Base-by-base conservation (phyloP, 1,139 yeast genomes). In the Kluyveromyces marxianus region DNA sequence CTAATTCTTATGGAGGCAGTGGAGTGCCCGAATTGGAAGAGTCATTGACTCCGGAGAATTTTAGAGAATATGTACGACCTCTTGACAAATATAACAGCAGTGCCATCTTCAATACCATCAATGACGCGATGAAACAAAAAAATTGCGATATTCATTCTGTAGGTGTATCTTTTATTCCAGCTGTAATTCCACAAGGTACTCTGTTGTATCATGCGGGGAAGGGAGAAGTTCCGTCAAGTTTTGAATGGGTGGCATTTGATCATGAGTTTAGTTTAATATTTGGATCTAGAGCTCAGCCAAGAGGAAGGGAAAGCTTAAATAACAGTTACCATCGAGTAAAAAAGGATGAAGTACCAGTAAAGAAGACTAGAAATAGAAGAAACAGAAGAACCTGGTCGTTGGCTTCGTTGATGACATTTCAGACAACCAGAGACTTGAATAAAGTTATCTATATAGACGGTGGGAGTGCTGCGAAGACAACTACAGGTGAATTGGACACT, bases 201-300 rank as follows among this genome's bases (percentile, higher is more conserved):
- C 55, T 74, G 35, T 54, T 79, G 44, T 79, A 74, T 49, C 83
- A 78, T 58, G 65, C 77, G 0, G 59, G 61, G 3, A 46, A 55
- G 7, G 63, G 66, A 1, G 49, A 55, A 3, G 54, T 76, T 6
- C 81, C 82, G 1, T 52, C 56, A 0, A 58, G 65, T 34, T 69
- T 69, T 32, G 83, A 78, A 55, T 78, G 83, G 83, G 62, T 75
- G 6, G 83, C 83, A 2, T 65, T 77, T 71, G 80, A 76, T 54
- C 71, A 68, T 48, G 83, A 78, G 53, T 77, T 77, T 57, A 74
- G 80, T 50, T 75, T 72, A 50, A 59, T 57, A 47, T 78, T 77
- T 63, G 74, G 63, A 35, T 43, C 54, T 44, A 45, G 51, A 35
- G 10, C 52, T 32, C 50, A 50, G 34, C 48, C 50, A 2, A 50